Percentiles rank a stretch among this genome's conserved stretches.
Evolutionary conservation across 164 flowering plant species (phyloP).

Genomic region (Stephania cephalantha): DNA sequence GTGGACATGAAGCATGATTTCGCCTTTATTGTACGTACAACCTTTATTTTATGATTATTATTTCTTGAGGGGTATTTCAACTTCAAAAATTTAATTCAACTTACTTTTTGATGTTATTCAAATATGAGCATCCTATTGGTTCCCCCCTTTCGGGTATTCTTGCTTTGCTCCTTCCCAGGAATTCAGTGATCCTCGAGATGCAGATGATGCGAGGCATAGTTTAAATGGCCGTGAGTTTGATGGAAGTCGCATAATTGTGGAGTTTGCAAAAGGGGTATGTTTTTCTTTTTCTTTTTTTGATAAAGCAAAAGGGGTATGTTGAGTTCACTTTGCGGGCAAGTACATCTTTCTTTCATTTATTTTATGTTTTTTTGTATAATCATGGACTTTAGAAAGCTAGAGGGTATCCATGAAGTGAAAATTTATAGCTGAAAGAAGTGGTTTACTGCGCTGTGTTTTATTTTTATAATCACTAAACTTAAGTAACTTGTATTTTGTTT

Average conservation of each 20-base stretch:
- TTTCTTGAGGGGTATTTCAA: neutral
- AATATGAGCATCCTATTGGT: slow-evolving; percentile 22
- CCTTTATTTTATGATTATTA: neutral
- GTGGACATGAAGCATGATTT: slow-evolving; percentile 98
- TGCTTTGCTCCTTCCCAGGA: slow-evolving; percentile 36
- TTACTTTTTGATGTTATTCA: slow-evolving; percentile 9
- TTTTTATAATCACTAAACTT: neutral
- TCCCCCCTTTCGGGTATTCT: neutral
- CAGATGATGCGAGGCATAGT: slow-evolving; percentile 75
- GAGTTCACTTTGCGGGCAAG: neutral
- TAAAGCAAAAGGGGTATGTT: slow-evolving; percentile 62
- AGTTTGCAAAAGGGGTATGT: slow-evolving; percentile 74
- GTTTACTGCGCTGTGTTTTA: neutral
- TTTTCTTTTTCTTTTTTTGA: slow-evolving; percentile 4
- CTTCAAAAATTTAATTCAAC: neutral
- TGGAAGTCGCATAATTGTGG: slow-evolving; percentile 83
- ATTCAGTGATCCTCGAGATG: slow-evolving; percentile 92
- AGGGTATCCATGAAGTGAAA: neutral
- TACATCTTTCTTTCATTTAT: neutral
- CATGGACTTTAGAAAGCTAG: neutral
- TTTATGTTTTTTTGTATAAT: neutral
- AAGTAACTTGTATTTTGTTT: neutral
- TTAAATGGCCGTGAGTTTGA: slow-evolving; percentile 29
- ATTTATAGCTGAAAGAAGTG: neutral
- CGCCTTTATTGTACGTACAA: slow-evolving; percentile 84